Base-by-base conservation (phyloP, 2,329 filamentous ascomycete genomes). In the Lasiodiplodia sp. region DNA sequence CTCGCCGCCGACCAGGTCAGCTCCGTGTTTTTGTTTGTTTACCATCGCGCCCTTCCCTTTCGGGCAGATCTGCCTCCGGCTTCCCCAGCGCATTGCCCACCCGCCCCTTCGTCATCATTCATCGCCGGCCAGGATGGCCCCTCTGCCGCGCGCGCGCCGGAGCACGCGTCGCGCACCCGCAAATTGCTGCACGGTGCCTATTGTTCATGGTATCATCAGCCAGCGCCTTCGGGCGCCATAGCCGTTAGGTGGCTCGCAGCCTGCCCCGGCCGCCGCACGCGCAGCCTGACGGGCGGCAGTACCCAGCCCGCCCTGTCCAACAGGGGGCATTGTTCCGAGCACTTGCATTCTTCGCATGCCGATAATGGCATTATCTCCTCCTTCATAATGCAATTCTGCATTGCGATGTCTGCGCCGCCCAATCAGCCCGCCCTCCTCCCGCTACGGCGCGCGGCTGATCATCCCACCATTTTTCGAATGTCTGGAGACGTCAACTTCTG, bases 41-140 rank as follows among this genome's bases (percentile, higher is more conserved):
- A 64, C 60, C 60, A 64, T 63, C 40, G 31, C 47, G 23, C 55
- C 31, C 60, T 64, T 64, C 60, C 60, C 16, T 44, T 64, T 64
- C 52, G 60, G 37, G 60, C 47, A 28, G 60, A 64, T 64, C 60
- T 58, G 55, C 55, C 55, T 37, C 60, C 40, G 18, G 38, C 60
- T 64, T 64, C 60, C 60, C 60, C 60, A 64, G 60, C 40, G 47
- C 60, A 64, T 64, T 49, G 60, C 60, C 12, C 60, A n/a, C 60
- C 40, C 38, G 18, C 37, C 58, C 40, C 58, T 28, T 37, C 58
- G 58, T 63, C 58, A 63, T 63, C 58, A 31, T 23, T 47, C 40
- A 63, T 60, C 38, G 23, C 57, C 23, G 28, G 40, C 58, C 58
- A 8, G 58, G 25, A 49, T 49, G 28, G 28, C 31, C 60, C 28